These are phyloP conservation scores for Tricholomella constricta DNA, from an alignment of 768 basidiomycete genomes.

Conservation along the genomic window DNA sequence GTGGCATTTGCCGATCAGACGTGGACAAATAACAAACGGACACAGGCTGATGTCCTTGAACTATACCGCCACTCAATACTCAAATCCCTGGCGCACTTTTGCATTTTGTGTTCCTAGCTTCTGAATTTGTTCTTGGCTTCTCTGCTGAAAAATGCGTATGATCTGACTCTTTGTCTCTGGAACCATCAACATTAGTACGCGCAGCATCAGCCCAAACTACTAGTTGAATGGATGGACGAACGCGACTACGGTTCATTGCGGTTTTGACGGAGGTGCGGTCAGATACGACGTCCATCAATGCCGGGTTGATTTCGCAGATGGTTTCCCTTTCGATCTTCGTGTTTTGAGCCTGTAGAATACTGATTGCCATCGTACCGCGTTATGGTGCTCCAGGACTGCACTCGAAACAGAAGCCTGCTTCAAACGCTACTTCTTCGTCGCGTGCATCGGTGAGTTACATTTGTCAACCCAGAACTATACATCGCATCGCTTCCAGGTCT, in stretches of 20 bases:
- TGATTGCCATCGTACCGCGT: conserved; percentile 9
- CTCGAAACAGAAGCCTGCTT: conserved; percentile 8
- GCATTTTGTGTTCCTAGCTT: too few species aligned
- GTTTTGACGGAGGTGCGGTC: conserved; percentile 30
- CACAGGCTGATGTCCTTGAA: too few species aligned
- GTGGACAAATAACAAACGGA: too few species aligned
- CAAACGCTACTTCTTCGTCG: conserved; percentile 10
- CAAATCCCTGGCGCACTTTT: too few species aligned
- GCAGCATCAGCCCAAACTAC: conserved; percentile 22
- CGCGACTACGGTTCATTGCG: conserved; percentile 26
- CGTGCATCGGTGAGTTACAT: conserved; percentile 8
- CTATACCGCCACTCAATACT: too few species aligned
- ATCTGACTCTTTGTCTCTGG: conserved; percentile 5
- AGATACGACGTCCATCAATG: conserved; percentile 24
- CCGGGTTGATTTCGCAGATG: too few species aligned
- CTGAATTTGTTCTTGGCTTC: too few species aligned
- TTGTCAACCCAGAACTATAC: too few species aligned
- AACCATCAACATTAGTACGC: conserved; percentile 21
- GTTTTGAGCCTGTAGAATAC: too few species aligned
- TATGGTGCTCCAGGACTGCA: conserved; percentile 10
- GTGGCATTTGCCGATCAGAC: too few species aligned
- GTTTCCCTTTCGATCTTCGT: too few species aligned
- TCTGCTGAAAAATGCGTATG: too few species aligned
- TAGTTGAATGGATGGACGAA: conserved; percentile 34
- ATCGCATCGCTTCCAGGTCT: conserved; percentile 27